Conservation (phyloP, 192 early-diverging fungal genomes). For the Gonapodya sp. region DNA sequence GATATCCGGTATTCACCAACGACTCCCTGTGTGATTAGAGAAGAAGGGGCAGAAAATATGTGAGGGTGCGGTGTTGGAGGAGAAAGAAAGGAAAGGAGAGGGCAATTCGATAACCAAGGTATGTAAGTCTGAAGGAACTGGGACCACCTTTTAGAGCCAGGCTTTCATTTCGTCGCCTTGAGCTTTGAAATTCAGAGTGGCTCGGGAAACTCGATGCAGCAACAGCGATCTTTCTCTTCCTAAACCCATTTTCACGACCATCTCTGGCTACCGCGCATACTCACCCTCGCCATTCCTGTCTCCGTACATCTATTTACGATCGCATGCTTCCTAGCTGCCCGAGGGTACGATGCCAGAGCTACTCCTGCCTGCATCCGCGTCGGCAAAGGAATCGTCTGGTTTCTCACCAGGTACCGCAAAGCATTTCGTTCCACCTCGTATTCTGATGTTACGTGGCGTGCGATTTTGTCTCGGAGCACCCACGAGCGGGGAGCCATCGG, state of each 20-base stretch:
- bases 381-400: neutral
- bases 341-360: neutral
- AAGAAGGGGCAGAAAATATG: neutral
- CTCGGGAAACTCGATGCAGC: neutral
- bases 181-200: neutral
- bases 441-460: neutral
- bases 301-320: neutral
- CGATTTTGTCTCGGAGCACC: constrained; percentile 6
- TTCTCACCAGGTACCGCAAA: constrained; percentile 2
- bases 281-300: neutral
- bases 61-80: neutral
- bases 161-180: neutral
- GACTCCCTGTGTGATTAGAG: neutral
- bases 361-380: neutral
- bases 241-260: neutral
- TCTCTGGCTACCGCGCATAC: neutral
- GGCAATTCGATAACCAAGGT: neutral
- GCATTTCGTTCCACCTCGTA: neutral
- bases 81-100: neutral
- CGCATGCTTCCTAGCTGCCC: neutral
- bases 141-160: neutral
- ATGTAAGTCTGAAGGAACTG: neutral
- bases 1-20: neutral
- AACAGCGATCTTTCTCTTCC: neutral
- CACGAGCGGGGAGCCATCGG: neutral